Percentiles rank a stretch among this genome's conserved stretches.
These are phyloP conservation scores for Yamadazyma triangularis DNA, from an alignment of 1,139 yeast species.

Conservation along the genomic window DNA sequence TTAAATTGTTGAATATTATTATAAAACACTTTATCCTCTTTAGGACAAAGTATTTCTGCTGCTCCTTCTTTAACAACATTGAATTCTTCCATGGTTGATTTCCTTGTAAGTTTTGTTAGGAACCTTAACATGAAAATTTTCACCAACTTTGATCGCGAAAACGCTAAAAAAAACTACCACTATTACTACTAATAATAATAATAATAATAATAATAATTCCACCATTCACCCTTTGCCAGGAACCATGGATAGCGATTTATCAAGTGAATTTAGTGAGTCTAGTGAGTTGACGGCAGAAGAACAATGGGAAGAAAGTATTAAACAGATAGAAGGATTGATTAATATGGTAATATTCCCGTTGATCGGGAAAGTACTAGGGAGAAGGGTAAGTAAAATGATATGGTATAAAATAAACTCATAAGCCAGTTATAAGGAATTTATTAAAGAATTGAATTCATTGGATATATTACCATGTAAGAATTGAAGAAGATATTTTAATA, in stretches of 20 bases:
- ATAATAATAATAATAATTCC: too few relatives aligned
- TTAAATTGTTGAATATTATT: conserved; percentile 96
- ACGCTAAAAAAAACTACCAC: too few relatives aligned
- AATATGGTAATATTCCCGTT: conserved; percentile 62
- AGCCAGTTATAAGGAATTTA: conserved; percentile 12
- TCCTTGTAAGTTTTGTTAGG: not conserved
- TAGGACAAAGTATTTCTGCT: conserved; percentile 61
- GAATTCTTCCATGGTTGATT: not conserved
- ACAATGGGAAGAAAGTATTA: conserved; percentile 77
- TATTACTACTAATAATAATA: too few relatives aligned
- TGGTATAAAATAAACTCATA: conserved; percentile 18
- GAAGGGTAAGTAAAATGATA: conserved; percentile 48
- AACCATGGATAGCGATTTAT: not conserved
- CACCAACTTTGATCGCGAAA: not conserved
- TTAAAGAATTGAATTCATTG: conserved; percentile 27
- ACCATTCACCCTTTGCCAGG: too few relatives aligned
- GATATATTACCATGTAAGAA: conserved; percentile 28
- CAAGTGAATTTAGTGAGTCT: conserved; percentile 6
- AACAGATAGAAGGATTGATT: conserved; percentile 55
- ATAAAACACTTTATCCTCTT: conserved; percentile 75
- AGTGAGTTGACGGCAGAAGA: conserved; percentile 47
- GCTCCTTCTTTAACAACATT: conserved; percentile 69
- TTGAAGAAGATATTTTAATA: conserved; percentile 25
- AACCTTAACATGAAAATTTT: conserved; percentile 1
- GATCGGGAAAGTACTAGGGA: conserved; percentile 67